Base-by-base conservation (phyloP, 2,329 filamentous ascomycete genomes). In the Pseudopithomyces chartarum region DNA sequence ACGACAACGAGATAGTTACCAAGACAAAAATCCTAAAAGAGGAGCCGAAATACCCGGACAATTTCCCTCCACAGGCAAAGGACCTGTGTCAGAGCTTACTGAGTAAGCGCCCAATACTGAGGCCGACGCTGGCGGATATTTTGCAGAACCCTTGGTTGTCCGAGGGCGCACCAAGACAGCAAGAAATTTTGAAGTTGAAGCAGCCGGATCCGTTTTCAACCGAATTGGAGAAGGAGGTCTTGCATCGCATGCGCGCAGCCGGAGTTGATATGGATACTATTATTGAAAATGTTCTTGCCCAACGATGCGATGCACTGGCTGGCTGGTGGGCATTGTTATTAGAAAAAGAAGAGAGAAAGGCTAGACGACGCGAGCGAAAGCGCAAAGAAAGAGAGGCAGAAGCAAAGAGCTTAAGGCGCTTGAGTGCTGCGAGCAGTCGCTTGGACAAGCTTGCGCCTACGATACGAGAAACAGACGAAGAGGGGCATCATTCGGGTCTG, bases 241-340 rank as follows among this genome's bases (percentile, higher is more conserved):
- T 99, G 23, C 88, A 97, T 60, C 86, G 95, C 22, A 97, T 99
- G 93, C 89, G 91, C 57, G 91, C 90, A 63, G 92, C 95, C 5
- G 95, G 95, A 0, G 92, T 98, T 22, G 91, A 98, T 69, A 95
- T 96, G 56, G 95, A 99, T 71, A 85, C 90, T 58, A 91, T 99
- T 7, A 94, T 98, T 61, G 94, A 98, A 73, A 96, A 95, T 67
- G 95, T 99, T 2, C 77, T 97, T 34, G 87, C 92, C 3, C 92
- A 97, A 73, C 85, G 91, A 62, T 98, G 95, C 70, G 94, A 99
- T 76, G 85, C 89, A 6, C 80, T 99, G 47, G 91, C 92, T 49
- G 95, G 95, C 6, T 99, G 95, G 95, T 99, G 95, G 95, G 90
- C 91, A 2, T 78, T 99, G 26, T 79, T 99, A 38, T 87, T 98